Conservation (phyloP, 495 filamentous ascomycete species). For the Trichoderma orchidacearum region DNA sequence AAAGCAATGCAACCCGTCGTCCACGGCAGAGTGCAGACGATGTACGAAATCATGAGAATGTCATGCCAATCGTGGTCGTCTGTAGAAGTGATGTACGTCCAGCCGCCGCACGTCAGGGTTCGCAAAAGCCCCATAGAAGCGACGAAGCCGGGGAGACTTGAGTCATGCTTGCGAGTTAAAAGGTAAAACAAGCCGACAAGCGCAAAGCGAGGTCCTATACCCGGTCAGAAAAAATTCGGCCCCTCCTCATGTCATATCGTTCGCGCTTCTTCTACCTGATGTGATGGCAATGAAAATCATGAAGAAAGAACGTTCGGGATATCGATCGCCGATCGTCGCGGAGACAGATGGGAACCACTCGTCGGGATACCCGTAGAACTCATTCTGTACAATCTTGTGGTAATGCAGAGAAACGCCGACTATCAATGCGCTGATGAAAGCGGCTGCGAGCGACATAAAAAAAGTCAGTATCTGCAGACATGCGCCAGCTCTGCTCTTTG, state of each 20-base stretch:
- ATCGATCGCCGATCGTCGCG: slow-evolving; percentile 95
- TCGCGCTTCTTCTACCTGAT: slow-evolving; percentile 44
- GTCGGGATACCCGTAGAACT: slow-evolving; percentile 90
- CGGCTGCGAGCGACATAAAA: slow-evolving; percentile 32
- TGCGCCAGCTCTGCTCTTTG: too few species aligned
- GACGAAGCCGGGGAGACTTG: slow-evolving; percentile 66
- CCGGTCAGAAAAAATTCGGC: not conserved
- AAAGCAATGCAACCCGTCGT: slow-evolving; percentile 80
- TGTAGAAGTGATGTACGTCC: slow-evolving; percentile 98
- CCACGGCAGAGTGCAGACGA: slow-evolving; percentile 92
- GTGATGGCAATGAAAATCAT: slow-evolving; percentile 95
- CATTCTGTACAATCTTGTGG: slow-evolving; percentile 94
- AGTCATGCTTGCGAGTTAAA: slow-evolving; percentile 63
- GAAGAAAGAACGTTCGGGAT: slow-evolving; percentile 93
- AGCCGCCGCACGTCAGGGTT: slow-evolving; percentile 90
- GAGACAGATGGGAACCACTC: slow-evolving; percentile 99
- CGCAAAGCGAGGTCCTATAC: slow-evolving; percentile 70
- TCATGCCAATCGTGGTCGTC: slow-evolving; percentile 99
- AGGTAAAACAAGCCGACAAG: slow-evolving; percentile 90
- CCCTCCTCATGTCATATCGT: not conserved
- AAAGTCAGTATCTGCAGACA: not conserved
- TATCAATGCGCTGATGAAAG: slow-evolving; percentile 81
- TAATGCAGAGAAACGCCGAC: slow-evolving; percentile 82
- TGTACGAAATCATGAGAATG: slow-evolving; percentile 98
- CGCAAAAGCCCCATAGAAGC: slow-evolving; percentile 71